These are phyloP conservation scores for Hericium alpestre DNA, from an alignment of 768 basidiomycete genomes.

Conservation along the genomic window DNA sequence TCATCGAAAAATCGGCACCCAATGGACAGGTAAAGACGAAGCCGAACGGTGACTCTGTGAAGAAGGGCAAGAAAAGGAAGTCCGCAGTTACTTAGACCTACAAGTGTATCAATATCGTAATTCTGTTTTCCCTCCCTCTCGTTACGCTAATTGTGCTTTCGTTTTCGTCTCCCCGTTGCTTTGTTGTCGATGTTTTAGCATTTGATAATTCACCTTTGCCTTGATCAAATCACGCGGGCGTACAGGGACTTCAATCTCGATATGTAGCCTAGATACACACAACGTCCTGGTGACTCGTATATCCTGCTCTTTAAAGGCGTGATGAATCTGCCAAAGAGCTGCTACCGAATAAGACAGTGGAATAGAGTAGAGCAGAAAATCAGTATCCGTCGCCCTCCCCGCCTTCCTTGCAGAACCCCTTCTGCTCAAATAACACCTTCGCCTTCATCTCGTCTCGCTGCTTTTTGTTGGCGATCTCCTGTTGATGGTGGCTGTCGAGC, in stretches of 20 bases:
- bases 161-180: not conserved
- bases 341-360: not conserved
- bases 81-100: not conserved
- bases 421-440: slow-evolving; percentile 69
- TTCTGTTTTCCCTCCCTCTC: slow-evolving; percentile 16
- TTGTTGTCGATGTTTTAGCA: too few relatives aligned
- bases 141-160: not conserved
- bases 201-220: too few relatives aligned
- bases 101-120: not conserved
- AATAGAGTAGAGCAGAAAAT: slow-evolving; percentile 7
- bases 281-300: not conserved
- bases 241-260: slow-evolving; percentile 24
- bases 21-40: slow-evolving; percentile 20
- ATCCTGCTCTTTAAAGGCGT: slow-evolving; percentile 18
- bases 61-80: slow-evolving; percentile 15
- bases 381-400: slow-evolving; percentile 95
- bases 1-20: slow-evolving; percentile 13
- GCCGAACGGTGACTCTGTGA: slow-evolving; percentile 10
- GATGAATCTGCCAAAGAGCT: slow-evolving; percentile 27
- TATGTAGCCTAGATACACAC: not conserved
- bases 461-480: slow-evolving; percentile 65
- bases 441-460: slow-evolving; percentile 76
- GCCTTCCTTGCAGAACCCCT: slow-evolving; percentile 90
- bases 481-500: slow-evolving; percentile 62
- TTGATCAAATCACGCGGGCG: too few relatives aligned